Base-by-base conservation (phyloP, 176 grass and related monocot genomes). In the Rhipidocladum racemiflorum region DNA sequence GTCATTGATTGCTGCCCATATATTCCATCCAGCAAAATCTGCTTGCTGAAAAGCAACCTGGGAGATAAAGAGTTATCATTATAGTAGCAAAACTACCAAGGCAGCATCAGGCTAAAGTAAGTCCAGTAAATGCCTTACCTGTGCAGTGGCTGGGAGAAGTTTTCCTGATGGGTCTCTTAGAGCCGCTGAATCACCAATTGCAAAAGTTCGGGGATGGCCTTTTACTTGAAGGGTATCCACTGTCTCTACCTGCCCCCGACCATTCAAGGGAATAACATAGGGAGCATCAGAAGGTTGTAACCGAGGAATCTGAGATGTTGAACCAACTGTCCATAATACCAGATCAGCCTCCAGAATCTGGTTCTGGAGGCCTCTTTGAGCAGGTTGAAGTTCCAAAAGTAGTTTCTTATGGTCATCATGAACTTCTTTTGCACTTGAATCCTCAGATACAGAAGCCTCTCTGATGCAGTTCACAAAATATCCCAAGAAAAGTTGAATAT, bases 1-100 rank as follows among this genome's bases (percentile, higher is more conserved):
- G 39, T 90, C 85, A 85, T 99, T 99, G 74, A 99, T 99, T 45
- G 96, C 96, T 6, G 92, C 92, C 92, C 92, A 99, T 29, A 99
- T 78, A 87, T 93, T 99, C 92, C 96, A 99, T 61, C 96, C 96
- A 38, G 92, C 82, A 71, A 95, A 99, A 82, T 93, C 91, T 35
- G 96, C 92, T 91, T 99, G 87, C 68, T 95, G 92, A 89, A 99
- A 99, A 59, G 92, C 96, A 93, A 99, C 96, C 96, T 93, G 61
- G 21, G 27, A 29, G 61, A 68, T 42, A 43, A 28, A 49, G 20
- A 66, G 42, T 48, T 18, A 18, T 68, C 27, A 29, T 55, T 68
- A 51, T 68, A 51, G 17, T 53, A 23, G 68, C 16, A 4, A 76
- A 2, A 59, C 65, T 38, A 44, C 34, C 16, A 75, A 84, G 9